These are phyloP conservation scores for Trichosporon sp. DNA, from an alignment of 1,284 basidiomycete species.

Conservation along the genomic window DNA sequence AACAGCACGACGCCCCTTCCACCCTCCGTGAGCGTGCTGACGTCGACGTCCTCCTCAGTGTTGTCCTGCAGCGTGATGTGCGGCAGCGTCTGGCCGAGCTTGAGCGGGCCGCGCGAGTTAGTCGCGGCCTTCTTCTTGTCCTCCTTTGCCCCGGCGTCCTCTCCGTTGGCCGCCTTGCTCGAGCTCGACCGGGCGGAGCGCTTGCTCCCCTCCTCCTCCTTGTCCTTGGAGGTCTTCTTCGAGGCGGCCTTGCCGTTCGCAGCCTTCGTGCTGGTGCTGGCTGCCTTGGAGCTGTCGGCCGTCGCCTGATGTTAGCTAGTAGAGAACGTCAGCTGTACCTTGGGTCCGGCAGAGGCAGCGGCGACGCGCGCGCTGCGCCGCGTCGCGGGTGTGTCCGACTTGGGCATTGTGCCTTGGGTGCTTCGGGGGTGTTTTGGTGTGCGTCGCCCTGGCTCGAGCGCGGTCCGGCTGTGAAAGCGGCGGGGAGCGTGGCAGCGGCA, in stretches of 20 bases:
- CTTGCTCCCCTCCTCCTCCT: slow-evolving; percentile 16
- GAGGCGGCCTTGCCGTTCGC: slow-evolving; percentile 1
- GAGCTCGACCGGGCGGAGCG: slow-evolving; percentile 4
- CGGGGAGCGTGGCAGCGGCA: too few relatives aligned
- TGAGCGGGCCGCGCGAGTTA: slow-evolving; percentile 49
- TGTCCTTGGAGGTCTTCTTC: neutral
- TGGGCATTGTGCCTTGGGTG: slow-evolving; percentile 30
- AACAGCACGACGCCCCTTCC: slow-evolving; percentile 78
- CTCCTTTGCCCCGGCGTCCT: slow-evolving; percentile 17
- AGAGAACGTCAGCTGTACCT: slow-evolving; percentile 7
- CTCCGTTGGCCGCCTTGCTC: slow-evolving; percentile 8
- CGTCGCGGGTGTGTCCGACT: slow-evolving; percentile 22
- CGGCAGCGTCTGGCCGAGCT: slow-evolving; percentile 73
- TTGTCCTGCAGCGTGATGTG: slow-evolving; percentile 66
- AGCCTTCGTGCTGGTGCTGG: neutral
- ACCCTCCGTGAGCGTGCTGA: slow-evolving; percentile 39
- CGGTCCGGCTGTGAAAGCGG: neutral
- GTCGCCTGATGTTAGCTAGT: slow-evolving; percentile 1
- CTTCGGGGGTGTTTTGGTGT: too few relatives aligned
- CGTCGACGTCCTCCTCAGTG: slow-evolving; percentile 47
- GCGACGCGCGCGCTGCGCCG: slow-evolving; percentile 24
- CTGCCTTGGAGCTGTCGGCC: slow-evolving; percentile 6
- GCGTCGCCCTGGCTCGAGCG: too few relatives aligned
- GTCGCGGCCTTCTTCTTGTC: slow-evolving; percentile 19
- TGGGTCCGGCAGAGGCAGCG: slow-evolving; percentile 30